Evolutionary conservation across 1,284 basidiomycete genomes (phyloP).

Genomic region (Cutaneotrichosporon spelunceum): DNA sequence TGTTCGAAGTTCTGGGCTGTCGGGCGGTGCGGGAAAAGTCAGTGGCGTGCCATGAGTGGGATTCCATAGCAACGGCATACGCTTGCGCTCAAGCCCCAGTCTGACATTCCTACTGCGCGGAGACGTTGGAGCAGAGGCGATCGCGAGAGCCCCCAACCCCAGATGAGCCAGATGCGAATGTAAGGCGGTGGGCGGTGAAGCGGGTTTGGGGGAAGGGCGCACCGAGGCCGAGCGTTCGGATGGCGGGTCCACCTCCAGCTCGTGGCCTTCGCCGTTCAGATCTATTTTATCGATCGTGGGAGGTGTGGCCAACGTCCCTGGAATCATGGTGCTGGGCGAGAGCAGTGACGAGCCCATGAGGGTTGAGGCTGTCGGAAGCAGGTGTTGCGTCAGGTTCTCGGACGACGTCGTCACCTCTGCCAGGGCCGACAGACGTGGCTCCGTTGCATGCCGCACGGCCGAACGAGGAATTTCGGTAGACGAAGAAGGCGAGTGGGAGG

Average conservation of each 20-base stretch:
- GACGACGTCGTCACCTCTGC: constrained; percentile 17
- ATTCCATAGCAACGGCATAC: constrained; percentile 24
- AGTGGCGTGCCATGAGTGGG: constrained; percentile 20
- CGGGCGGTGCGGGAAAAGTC: constrained; percentile 22
- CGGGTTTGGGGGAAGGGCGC: constrained; percentile 10
- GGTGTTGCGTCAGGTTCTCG: constrained; percentile 18
- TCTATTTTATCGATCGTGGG: not conserved
- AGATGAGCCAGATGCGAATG: constrained; percentile 14
- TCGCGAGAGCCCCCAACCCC: constrained; percentile 13
- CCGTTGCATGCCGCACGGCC: not conserved
- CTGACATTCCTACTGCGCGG: not conserved
- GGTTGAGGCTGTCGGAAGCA: not conserved
- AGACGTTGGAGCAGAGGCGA: constrained; percentile 23
- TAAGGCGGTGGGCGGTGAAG: not conserved
- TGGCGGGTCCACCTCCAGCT: constrained; percentile 9
- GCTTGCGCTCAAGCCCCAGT: constrained; percentile 1
- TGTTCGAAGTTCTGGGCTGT: constrained; percentile 36
- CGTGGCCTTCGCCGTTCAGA: not conserved
- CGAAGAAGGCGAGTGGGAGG: constrained; percentile 5
- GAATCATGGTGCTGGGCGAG: constrained; percentile 8
- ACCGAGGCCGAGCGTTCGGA: constrained; percentile 25
- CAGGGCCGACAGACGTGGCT: constrained; percentile 7
- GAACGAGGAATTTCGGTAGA: constrained; percentile 8
- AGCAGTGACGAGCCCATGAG: constrained; percentile 15
- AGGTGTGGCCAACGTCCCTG: not conserved